A percentile compares a stretch with the other conserved stretches of the same genome.
These are phyloP conservation scores for Solanum hybrid DNA, from an alignment of 305 asterid species.

Conservation along the genomic window DNA sequence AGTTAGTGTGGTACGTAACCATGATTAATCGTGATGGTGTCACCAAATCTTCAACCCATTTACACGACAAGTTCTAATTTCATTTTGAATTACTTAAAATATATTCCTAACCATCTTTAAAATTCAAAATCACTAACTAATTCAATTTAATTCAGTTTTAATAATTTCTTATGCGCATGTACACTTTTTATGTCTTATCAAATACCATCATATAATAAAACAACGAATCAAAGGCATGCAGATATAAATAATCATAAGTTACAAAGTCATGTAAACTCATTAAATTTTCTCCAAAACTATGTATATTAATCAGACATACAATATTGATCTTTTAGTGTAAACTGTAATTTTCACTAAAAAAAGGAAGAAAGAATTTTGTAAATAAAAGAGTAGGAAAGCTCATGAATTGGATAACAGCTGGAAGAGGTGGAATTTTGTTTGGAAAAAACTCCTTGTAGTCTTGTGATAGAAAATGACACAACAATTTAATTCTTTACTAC, in stretches of 20 bases:
- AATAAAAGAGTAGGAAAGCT: background rate
- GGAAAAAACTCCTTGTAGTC: background rate
- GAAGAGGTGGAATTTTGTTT: background rate
- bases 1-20: background rate
- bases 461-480: background rate
- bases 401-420: constrained; percentile 1
- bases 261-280: background rate
- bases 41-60: background rate
- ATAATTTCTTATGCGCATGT: background rate
- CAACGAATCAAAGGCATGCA: background rate
- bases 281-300: background rate
- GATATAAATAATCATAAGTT: background rate
- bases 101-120: background rate
- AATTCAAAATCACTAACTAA: background rate
- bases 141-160: background rate
- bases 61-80: background rate
- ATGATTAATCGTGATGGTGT: background rate
- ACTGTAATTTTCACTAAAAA: background rate
- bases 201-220: background rate
- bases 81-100: background rate
- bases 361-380: background rate
- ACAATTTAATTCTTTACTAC: background rate
- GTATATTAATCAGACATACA: background rate
- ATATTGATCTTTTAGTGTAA: background rate
- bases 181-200: background rate